These are phyloP conservation scores for Quercus mongolica DNA, from an alignment of 306 rosid species.

Conservation along the genomic window DNA sequence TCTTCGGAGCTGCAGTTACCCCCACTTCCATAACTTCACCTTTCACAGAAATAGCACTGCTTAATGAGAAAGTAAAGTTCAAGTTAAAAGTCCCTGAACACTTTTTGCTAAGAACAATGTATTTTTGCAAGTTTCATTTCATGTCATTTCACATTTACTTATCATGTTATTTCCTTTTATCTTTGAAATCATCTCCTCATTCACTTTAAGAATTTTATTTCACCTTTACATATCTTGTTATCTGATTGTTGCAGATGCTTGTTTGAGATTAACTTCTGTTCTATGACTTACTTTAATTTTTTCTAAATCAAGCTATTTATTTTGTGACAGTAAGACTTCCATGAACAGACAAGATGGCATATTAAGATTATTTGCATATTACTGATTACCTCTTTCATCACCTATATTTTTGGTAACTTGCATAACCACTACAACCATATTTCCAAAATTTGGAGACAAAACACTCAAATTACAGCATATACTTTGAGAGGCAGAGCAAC, in stretches of 20 bases:
- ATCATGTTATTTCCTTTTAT: not conserved
- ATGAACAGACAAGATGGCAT: not conserved
- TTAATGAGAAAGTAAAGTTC: constrained; percentile 9
- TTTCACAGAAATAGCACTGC: constrained; percentile 40
- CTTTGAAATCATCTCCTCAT: not conserved
- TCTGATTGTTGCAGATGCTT: not conserved
- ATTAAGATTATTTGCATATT: not conserved
- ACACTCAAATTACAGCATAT: not conserved
- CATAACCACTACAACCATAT: fast-evolving
- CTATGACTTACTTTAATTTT: no score
- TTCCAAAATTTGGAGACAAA: no score
- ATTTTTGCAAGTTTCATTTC: not conserved
- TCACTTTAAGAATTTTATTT: no score
- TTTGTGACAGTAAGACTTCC: not conserved
- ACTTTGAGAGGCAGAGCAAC: not conserved
- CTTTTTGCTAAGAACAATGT: not conserved
- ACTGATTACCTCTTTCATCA: no score
- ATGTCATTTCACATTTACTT: not conserved
- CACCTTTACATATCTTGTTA: not conserved
- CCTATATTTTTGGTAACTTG: no score
- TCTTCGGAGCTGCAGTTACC: constrained; percentile 46
- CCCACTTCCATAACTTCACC: constrained; percentile 68
- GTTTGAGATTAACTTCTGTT: not conserved
- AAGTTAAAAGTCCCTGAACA: not conserved
- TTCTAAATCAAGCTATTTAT: not conserved